Percentiles rank a stretch among this genome's conserved stretches.
Conservation (phyloP, 1,284 basidiomycete genomes). For the Neonothopanus nambi region DNA sequence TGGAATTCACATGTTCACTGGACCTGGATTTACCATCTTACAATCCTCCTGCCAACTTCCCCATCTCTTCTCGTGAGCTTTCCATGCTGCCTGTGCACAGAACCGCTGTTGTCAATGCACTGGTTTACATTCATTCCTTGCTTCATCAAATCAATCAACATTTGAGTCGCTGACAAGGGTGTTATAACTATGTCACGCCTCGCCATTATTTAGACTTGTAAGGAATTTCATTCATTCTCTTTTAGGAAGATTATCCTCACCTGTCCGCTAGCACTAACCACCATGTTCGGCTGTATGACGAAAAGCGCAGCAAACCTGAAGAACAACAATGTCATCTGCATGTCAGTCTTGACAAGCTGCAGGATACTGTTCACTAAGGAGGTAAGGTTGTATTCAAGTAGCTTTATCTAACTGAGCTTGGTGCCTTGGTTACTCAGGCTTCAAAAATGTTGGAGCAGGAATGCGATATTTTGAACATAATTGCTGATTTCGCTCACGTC, state of each 20-base stretch:
- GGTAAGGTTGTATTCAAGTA: too few relatives aligned
- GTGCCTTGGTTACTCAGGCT: too few relatives aligned
- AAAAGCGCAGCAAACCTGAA: slow-evolving; percentile 98
- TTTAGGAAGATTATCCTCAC: slow-evolving; percentile 10
- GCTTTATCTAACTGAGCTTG: too few relatives aligned
- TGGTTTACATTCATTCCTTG: slow-evolving; percentile 92
- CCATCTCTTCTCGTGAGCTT: slow-evolving; percentile 83
- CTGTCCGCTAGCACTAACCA: slow-evolving; percentile 80
- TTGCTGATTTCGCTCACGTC: too few relatives aligned
- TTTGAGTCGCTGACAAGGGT: slow-evolving; percentile 88
- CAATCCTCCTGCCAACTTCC: slow-evolving; percentile 78
- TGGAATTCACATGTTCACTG: slow-evolving; percentile 90
- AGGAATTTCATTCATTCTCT: slow-evolving; percentile 40
- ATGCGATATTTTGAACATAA: too few relatives aligned
- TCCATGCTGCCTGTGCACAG: slow-evolving; percentile 83
- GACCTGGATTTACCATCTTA: slow-evolving; percentile 88
- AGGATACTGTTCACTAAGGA: slow-evolving; percentile 96
- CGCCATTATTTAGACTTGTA: slow-evolving; percentile 95
- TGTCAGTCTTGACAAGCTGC: slow-evolving; percentile 96
- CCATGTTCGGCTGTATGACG: slow-evolving; percentile 93
- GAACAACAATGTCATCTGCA: slow-evolving; percentile 99
- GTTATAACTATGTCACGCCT: slow-evolving; percentile 96
- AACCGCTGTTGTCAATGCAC: slow-evolving; percentile 87
- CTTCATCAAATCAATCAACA: slow-evolving; percentile 89
- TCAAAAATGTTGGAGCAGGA: too few relatives aligned